Evolutionary conservation across 768 basidiomycete genomes (phyloP).

Genomic region (Mycena vitilis): DNA sequence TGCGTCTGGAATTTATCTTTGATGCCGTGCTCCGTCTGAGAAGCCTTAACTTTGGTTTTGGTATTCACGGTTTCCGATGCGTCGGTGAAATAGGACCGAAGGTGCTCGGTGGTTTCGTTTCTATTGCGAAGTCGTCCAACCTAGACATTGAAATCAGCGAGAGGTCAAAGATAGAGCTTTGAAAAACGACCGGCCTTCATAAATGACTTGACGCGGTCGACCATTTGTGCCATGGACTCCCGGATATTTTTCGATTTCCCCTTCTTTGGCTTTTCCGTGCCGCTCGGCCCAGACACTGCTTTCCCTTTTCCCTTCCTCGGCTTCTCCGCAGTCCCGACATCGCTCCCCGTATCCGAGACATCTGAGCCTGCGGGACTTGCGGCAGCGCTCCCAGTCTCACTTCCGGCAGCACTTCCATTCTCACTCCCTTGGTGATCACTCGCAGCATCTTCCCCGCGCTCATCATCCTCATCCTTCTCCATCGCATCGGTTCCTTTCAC

Average conservation of each 20-base stretch:
- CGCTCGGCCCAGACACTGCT: too few species aligned
- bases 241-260: neutral
- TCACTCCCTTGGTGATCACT: neutral
- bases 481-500: slow-evolving; percentile 42
- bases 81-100: slow-evolving; percentile 36
- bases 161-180: neutral
- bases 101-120: slow-evolving; percentile 10
- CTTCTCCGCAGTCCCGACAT: neutral
- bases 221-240: slow-evolving; percentile 17
- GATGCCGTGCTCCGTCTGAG: slow-evolving; percentile 43
- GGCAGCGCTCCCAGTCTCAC: too few species aligned
- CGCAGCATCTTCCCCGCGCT: neutral
- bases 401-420: neutral
- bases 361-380: too few species aligned
- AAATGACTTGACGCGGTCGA: slow-evolving; percentile 7
- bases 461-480: slow-evolving; percentile 18
- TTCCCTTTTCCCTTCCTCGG: neutral
- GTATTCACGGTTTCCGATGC: slow-evolving; percentile 28
- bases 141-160: neutral
- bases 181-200: slow-evolving; percentile 6
- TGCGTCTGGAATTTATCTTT: slow-evolving; percentile 47
- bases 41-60: slow-evolving; percentile 35
- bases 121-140: neutral
- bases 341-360: too few species aligned
- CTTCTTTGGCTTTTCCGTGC: neutral